Percentiles rank a stretch among this genome's conserved stretches.
These are phyloP conservation scores for Candida neerlandica DNA, from an alignment of 1,139 yeast genomes.

Conservation along the genomic window DNA sequence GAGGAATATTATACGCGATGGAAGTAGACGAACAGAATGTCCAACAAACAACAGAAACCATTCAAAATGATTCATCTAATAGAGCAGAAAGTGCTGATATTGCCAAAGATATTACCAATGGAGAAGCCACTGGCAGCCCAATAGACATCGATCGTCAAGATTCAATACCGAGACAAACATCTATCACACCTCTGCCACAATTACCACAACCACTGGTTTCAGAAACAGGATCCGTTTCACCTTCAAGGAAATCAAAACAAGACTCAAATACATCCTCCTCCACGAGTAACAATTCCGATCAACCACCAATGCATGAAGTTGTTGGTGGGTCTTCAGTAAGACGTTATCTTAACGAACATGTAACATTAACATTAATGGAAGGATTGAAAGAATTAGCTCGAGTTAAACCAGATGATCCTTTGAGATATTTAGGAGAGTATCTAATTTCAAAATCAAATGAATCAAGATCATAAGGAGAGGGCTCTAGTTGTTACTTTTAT, in stretches of 20 bases:
- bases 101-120: background rate
- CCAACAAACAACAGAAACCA: background rate
- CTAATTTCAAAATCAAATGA: slow-evolving; percentile 55
- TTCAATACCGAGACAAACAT: background rate
- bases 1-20: background rate
- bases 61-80: background rate
- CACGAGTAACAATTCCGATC: slow-evolving; percentile 1
- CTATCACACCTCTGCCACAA: background rate
- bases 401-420: slow-evolving; percentile 68
- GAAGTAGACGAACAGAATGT: background rate
- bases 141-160: background rate
- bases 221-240: slow-evolving; percentile 1
- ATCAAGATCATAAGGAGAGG: slow-evolving; percentile 4
- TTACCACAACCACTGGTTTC: background rate
- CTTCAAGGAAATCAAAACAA: slow-evolving; percentile 12
- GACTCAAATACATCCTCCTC: slow-evolving; percentile 5
- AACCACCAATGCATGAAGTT: slow-evolving; percentile 48
- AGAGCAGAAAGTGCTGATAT: background rate
- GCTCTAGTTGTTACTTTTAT: background rate
- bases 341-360: slow-evolving; percentile 70
- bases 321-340: slow-evolving; percentile 85
- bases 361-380: slow-evolving; percentile 66
- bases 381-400: slow-evolving; percentile 67
- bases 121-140: background rate
- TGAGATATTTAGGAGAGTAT: slow-evolving; percentile 69